Percentiles rank a stretch among this genome's conserved stretches.
Evolutionary conservation across 495 filamentous ascomycete genomes (phyloP).

Genomic region (Penicillium goetzii): DNA sequence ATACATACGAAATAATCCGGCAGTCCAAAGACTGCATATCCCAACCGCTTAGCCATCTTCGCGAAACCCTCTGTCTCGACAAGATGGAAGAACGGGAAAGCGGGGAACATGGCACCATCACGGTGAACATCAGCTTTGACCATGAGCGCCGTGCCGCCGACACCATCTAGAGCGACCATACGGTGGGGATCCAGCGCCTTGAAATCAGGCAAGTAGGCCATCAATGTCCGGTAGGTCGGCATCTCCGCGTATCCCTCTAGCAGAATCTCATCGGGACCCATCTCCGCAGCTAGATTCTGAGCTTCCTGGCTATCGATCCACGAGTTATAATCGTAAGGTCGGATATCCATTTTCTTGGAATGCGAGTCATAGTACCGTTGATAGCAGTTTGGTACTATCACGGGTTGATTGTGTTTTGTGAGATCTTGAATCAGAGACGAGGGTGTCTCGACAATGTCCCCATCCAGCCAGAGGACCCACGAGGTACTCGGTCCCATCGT

Average conservation of each 20-base stretch:
- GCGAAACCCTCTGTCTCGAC: constrained; percentile 99
- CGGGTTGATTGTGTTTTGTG: constrained; percentile 78
- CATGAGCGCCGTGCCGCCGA: constrained; percentile 89
- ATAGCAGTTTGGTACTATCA: constrained; percentile 95
- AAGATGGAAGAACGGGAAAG: constrained; percentile 93
- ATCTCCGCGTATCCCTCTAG: constrained; percentile 92
- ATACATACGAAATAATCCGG: constrained; percentile 92
- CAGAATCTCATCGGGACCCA: constrained; percentile 89
- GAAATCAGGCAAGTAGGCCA: constrained; percentile 78
- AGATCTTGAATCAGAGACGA: constrained; percentile 88
- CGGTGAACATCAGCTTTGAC: constrained; percentile 98
- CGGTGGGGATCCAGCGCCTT: constrained; percentile 57
- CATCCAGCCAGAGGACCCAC: constrained; percentile 96
- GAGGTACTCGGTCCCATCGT: constrained; percentile 90
- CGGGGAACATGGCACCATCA: constrained; percentile 97
- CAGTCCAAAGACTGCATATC: constrained; percentile 80
- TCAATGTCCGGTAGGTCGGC: constrained; percentile 85
- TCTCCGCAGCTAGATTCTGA: constrained; percentile 69
- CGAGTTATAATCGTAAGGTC: constrained; percentile 95
- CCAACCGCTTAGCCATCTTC: constrained; percentile 89
- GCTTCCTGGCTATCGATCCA: constrained; percentile 89
- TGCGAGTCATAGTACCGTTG: constrained; percentile 82
- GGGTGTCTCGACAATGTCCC: constrained; percentile 90
- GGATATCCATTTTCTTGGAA: constrained; percentile 66
- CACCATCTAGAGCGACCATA: constrained; percentile 81